Evolutionary conservation across 2,329 filamentous ascomycete genomes (phyloP), one percentile per base, ranked within the genome.

Genomic region (Epichloe bromicola): DNA sequence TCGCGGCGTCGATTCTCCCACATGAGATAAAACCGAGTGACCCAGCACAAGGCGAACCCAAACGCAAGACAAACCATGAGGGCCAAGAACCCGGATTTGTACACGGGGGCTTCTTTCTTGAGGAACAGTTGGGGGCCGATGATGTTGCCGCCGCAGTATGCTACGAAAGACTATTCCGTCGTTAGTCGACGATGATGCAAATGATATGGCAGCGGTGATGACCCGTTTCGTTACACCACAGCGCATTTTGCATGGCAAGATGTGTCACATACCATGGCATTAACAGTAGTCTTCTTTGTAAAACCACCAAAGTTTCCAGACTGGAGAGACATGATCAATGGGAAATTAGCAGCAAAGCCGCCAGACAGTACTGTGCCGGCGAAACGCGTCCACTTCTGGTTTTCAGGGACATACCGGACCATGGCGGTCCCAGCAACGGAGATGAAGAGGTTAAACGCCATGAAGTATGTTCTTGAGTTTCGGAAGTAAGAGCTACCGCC

Each of bases 41-140:
- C 71, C 10, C 73, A 56, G 37, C 58, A 57, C 14, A 51, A 64
- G 1, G 71, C 39, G 1, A 79, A 70, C 47, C 78, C 66, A 19
- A 75, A 58, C 0, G 69, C 70, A 59, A 81, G 82, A 62, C 78
- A 83, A 4, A 76, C 74, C 49, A 85, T 70, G 56, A 83, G 79
- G 2, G 76, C 78, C 6, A 75, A 69, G 56, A 83, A 82, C 0
- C 79, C 81, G 38, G 76, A 79, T 42, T 75, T 71, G 60, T 85
- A 86, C 1, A 71, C 66, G 0, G 82, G 82, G 0, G 72, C 70
- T 59, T 85, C 78, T 42, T 63, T 65, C n/a, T 69, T 65, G 15
- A 77, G 66, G 65, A 82, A 83, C 2, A 81, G 70, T 58, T 82
- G 78, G 0, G 79, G 78, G 0, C 76, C 79, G 37, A 79, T 74